Evolutionary conservation across 371 early-diverging fungal species (phyloP), one percentile per base, ranked within the genome.

Genomic region (Circinella minor): DNA sequence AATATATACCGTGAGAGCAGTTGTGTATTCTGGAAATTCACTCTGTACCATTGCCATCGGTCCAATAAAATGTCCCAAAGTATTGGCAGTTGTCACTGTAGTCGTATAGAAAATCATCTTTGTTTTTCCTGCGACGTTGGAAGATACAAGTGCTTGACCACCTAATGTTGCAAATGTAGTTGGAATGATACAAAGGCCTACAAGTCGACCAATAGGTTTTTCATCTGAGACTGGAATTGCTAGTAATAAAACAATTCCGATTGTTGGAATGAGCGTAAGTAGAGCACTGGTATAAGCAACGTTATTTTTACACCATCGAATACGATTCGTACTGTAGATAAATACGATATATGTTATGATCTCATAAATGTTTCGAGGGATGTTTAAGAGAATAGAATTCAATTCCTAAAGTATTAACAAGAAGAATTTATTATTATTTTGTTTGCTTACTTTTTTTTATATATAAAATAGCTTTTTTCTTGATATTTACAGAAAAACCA

Each of bases 331-430:
- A 14, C 20, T 20, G 34, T 8, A 46, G 27, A 63, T 63, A 9
- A 14, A 63, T 4, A 47, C 27, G 0, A 63, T 11, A 13, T 46
- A 47, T 1, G 47, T 27, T 20, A 63, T 46, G 9, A 47, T 39
- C 36, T 63, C 63, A 14, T 46, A 63, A 4, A 47, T 20, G 27
- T 20, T 43, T 20, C 47, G 47, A 46, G 66, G 66, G 20, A 66
- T 55, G 39, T 66, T 66, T 4, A 66, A 39, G 3, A 66, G 38
- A 10, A 66, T 43, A 6, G 66, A 66, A 39, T 66, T 27, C 27
- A 66, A 43, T 34, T 27, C 55, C 66, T 66, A 57, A 9, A 38
- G 6, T 10, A 13, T 34, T 2, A 34, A 1, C 27, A 27, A 27
- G 2, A 27, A 27, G 27, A 27, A 27, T 27, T 27, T 27, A 27